phyloP scores from a whole-genome alignment of 768 basidiomycete species.

The Mycena galopus region DNA sequence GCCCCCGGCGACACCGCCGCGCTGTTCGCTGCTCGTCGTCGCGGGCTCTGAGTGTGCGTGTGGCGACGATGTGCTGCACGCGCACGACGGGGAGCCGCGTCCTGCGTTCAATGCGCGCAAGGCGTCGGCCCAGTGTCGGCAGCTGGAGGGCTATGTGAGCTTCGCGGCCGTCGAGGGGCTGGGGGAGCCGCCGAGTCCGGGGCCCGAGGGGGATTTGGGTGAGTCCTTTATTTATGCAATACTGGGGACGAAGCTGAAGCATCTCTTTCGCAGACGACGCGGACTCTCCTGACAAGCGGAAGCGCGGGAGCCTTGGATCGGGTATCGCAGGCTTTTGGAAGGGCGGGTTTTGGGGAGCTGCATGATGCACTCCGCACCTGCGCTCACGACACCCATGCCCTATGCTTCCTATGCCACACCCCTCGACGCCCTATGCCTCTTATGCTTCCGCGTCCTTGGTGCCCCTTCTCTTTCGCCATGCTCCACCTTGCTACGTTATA shows the following conservation, averaged over 20 bases:
- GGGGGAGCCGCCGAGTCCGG: constrained; percentile 62
- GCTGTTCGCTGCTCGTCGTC: constrained; percentile 39
- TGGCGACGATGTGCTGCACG: background rate
- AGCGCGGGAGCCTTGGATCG: constrained; percentile 23
- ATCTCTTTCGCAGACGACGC: constrained; percentile 8
- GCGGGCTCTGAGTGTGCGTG: constrained; percentile 27
- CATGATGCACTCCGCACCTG: background rate
- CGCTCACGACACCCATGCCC: background rate
- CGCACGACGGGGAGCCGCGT: constrained; percentile 1
- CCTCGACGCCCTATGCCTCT: background rate
- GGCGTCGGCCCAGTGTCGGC: constrained; percentile 68
- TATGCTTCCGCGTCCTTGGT: background rate
- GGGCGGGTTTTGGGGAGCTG: constrained; percentile 31
- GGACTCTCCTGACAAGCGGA: background rate
- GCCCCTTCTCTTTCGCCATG: background rate
- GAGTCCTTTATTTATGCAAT: background rate
- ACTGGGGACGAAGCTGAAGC: too few species aligned
- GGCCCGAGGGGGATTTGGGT: constrained; percentile 17
- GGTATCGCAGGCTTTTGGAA: constrained; percentile 35
- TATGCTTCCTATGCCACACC: background rate
- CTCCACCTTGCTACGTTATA: background rate
- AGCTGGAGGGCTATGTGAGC: constrained; percentile 75
- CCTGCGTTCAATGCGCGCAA: constrained; percentile 73
- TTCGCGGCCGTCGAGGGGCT: constrained; percentile 77
- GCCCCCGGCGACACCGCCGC: constrained; percentile 47